Percentiles rank a stretch among this genome's conserved stretches.
phyloP scores from a whole-genome alignment of 306 rosid species.

The Senna siamea region DNA sequence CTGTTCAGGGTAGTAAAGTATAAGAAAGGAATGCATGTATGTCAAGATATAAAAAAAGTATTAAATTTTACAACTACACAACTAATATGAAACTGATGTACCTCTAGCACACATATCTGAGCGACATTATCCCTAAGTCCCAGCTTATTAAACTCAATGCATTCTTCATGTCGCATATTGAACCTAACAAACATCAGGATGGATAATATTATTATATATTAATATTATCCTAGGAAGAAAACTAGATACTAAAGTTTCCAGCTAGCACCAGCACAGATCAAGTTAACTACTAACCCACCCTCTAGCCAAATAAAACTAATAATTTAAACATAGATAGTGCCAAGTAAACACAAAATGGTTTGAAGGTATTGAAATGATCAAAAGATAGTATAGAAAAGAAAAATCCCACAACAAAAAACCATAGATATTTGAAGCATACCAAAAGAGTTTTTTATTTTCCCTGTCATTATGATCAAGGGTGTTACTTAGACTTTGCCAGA shows the following conservation, averaged over 20 bases:
- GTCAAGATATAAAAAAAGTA: slow-evolving; percentile 20
- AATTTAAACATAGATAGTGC: slow-evolving; percentile 12
- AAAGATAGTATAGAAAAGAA: slow-evolving; percentile 14
- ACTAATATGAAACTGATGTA: slow-evolving; percentile 34
- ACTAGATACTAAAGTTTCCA: neutral
- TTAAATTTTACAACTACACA: slow-evolving; percentile 21
- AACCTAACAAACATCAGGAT: slow-evolving; percentile 56
- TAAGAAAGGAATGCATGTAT: slow-evolving; percentile 27
- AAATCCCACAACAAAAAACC: neutral
- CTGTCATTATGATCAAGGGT: neutral
- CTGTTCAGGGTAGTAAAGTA: slow-evolving; percentile 51
- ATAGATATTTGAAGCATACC: no score
- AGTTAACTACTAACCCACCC: neutral
- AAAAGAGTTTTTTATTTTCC: no score
- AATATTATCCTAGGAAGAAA: slow-evolving; percentile 5
- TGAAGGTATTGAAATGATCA: slow-evolving; percentile 19
- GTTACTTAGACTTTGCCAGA: neutral
- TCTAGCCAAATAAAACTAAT: neutral
- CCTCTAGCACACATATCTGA: slow-evolving; percentile 93
- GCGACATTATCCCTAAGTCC: slow-evolving; percentile 97
- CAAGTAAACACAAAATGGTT: slow-evolving; percentile 21
- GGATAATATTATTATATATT: slow-evolving; percentile 21
- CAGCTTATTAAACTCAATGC: slow-evolving; percentile 79
- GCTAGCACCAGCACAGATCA: slow-evolving; percentile 22
- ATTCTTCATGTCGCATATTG: slow-evolving; percentile 79